A percentile compares a stretch with the other conserved stretches of the same genome.
Conservation (phyloP, 495 filamentous ascomycete species). For the Penicillium desertorum region DNA sequence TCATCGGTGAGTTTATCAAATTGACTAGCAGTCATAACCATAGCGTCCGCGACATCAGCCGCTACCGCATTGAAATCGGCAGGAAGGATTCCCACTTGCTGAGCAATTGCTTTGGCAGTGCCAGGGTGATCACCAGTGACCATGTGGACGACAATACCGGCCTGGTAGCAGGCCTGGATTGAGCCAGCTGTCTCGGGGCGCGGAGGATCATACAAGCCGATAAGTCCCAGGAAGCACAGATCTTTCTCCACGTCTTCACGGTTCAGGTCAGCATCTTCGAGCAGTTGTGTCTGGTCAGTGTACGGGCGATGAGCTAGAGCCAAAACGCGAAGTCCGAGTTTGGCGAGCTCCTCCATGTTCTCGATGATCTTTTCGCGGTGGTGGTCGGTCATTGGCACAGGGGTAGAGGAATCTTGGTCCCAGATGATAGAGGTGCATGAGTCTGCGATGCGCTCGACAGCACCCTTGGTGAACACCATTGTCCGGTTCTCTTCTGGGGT, state of each 20-base stretch:
- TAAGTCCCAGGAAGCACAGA: conserved; percentile 65
- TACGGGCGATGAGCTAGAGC: conserved; percentile 51
- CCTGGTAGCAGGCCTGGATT: conserved; percentile 62
- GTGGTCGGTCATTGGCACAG: conserved; percentile 33
- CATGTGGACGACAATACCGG: conserved; percentile 80
- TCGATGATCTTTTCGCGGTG: conserved; percentile 44
- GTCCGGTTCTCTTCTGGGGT: conserved; percentile 17
- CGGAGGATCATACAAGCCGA: conserved; percentile 73
- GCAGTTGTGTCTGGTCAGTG: conserved; percentile 12
- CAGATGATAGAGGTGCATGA: conserved; percentile 51
- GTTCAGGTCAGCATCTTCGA: conserved; percentile 14
- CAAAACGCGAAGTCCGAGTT: conserved; percentile 57
- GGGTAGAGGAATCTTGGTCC: conserved; percentile 44
- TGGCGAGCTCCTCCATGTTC: conserved; percentile 56
- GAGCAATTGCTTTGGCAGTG: conserved; percentile 74
- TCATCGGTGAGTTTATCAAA: conserved; percentile 61
- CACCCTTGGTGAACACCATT: conserved; percentile 64
- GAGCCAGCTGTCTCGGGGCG: conserved; percentile 66
- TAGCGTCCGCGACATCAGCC: conserved; percentile 48
- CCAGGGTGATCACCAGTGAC: conserved; percentile 75
- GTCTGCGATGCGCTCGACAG: conserved; percentile 66
- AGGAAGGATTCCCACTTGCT: conserved; percentile 72
- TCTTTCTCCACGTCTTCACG: conserved; percentile 30
- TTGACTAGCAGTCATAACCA: conserved; percentile 62
- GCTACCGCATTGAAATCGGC: conserved; percentile 52